Percentiles rank a stretch among this genome's conserved stretches.
These are phyloP conservation scores for Cercospora brassicicola DNA, from an alignment of 2,329 filamentous ascomycete genomes.

Conservation along the genomic window DNA sequence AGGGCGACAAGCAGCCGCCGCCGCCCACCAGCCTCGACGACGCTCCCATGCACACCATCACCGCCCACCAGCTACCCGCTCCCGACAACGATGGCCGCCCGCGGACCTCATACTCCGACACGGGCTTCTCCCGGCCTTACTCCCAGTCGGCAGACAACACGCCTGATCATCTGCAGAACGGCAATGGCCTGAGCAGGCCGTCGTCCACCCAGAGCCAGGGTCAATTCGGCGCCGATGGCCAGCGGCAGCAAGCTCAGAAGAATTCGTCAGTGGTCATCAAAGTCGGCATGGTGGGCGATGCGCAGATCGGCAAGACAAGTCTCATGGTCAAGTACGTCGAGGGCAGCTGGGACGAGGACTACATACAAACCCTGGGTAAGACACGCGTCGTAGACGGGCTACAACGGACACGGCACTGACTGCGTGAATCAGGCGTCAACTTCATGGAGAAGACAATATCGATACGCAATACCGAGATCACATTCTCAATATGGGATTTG, in stretches of 20 bases:
- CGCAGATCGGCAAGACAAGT: slow-evolving; percentile 98
- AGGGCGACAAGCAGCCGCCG: slow-evolving; percentile 20
- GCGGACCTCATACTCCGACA: slow-evolving; percentile 57
- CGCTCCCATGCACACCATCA: slow-evolving; percentile 52
- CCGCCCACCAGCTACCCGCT: slow-evolving; percentile 46
- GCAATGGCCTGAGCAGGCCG: slow-evolving; percentile 37
- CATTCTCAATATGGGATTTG: slow-evolving; percentile 98
- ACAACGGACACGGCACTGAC: slow-evolving; percentile 11
- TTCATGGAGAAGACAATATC: slow-evolving; percentile 99
- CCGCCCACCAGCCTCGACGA: slow-evolving; percentile 44
- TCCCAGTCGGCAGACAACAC: slow-evolving; percentile 47
- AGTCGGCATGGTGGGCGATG: slow-evolving; percentile 98
- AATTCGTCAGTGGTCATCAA: slow-evolving; percentile 86
- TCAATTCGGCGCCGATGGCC: slow-evolving; percentile 36
- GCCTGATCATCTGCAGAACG: slow-evolving; percentile 38
- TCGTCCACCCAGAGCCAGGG: slow-evolving; percentile 36
- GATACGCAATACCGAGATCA: slow-evolving; percentile 98
- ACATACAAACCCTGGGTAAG: slow-evolving; percentile 90
- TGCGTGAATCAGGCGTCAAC: slow-evolving; percentile 70
- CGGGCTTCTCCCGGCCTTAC: slow-evolving; percentile 47
- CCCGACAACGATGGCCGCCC: slow-evolving; percentile 45
- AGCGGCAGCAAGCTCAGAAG: slow-evolving; percentile 47
- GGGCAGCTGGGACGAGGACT: slow-evolving; percentile 99
- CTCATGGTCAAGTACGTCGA: slow-evolving; percentile 99
- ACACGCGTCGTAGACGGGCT: neutral